phyloP scores from a whole-genome alignment of 306 rosid genomes.

The Prunus persica region DNA sequence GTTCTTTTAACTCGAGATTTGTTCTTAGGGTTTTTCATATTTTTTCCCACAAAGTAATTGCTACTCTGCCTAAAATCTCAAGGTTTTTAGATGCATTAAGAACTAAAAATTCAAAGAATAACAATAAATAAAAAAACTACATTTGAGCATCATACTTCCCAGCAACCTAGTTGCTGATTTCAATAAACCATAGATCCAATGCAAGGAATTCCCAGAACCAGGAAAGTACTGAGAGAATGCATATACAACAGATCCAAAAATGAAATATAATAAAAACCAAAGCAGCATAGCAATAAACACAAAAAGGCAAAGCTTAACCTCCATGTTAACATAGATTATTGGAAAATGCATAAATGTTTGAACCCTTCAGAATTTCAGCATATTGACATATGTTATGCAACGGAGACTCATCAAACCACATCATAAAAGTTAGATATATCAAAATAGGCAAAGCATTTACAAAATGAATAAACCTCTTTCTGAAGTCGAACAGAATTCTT shows the following conservation, averaged over 20 bases:
- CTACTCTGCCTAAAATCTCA: neutral
- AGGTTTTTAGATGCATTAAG: neutral
- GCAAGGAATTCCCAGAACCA: neutral
- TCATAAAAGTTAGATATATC: neutral
- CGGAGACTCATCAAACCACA: neutral
- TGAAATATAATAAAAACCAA: neutral
- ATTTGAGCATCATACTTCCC: neutral
- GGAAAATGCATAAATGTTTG: neutral
- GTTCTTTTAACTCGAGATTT: neutral
- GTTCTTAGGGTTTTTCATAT: neutral
- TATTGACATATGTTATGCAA: neutral
- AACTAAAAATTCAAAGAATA: neutral
- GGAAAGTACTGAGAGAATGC: neutral
- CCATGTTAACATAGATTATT: neutral
- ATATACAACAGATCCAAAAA: neutral
- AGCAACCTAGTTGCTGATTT: neutral
- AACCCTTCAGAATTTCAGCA: neutral
- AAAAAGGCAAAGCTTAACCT: neutral
- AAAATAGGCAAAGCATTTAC: neutral
- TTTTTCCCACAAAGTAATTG: neutral
- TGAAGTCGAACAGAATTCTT: slow-evolving; percentile 72
- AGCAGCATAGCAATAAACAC: neutral
- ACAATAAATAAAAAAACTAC: neutral
- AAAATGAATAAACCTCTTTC: slow-evolving; percentile 57
- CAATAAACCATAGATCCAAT: neutral